phyloP scores from a whole-genome alignment of 2,329 filamentous ascomycete species.

The Penicillium sp. region DNA sequence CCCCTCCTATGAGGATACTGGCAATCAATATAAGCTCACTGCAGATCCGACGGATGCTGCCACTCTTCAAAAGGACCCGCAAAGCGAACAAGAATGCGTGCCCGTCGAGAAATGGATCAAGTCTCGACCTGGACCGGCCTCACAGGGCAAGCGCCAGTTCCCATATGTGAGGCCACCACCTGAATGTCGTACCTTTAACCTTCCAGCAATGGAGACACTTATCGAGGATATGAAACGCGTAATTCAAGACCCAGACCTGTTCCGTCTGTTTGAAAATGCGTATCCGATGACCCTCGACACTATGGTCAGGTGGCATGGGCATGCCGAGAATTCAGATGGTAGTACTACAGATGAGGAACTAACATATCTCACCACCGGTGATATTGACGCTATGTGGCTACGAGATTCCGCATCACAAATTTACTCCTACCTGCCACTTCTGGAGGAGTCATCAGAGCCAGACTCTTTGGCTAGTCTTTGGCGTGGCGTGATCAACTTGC shows the following conservation, averaged over 20 bases:
- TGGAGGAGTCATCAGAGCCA: background rate
- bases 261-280: background rate
- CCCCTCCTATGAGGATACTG: background rate
- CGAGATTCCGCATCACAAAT: background rate
- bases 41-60: background rate
- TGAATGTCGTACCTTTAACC: background rate
- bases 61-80: background rate
- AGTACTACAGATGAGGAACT: background rate
- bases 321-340: background rate
- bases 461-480: background rate
- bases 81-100: background rate
- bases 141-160: background rate
- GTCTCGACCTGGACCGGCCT: background rate
- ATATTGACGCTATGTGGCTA: constrained; percentile 3
- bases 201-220: background rate
- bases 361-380: background rate
- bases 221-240: background rate
- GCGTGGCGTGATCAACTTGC: background rate
- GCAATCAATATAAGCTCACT: background rate
- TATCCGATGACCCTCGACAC: background rate
- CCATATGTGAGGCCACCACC: background rate
- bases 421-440: background rate
- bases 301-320: background rate
- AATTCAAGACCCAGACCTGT: background rate
- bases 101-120: background rate